These are phyloP conservation scores for Wickerhamomyces queroliae DNA, from an alignment of 805 yeast genomes.

Conservation along the genomic window DNA sequence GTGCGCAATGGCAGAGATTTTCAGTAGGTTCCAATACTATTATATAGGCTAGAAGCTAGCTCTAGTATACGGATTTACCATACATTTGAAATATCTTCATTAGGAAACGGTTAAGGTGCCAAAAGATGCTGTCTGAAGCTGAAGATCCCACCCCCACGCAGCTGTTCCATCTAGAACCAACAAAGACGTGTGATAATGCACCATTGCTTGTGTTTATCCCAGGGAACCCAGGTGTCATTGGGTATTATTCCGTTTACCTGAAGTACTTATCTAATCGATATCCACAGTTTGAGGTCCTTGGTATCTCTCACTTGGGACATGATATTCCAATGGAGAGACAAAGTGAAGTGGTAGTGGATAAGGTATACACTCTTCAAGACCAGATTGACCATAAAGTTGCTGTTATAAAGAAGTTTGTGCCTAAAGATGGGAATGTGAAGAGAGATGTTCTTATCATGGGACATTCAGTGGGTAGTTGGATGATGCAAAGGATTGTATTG, in stretches of 20 bases:
- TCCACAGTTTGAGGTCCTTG: conserved; percentile 46
- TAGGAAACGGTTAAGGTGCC: no score
- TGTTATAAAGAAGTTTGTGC: conserved; percentile 34
- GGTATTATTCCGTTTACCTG: conserved; percentile 55
- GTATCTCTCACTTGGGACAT: conserved; percentile 65
- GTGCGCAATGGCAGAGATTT: background rate
- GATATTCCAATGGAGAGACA: conserved; percentile 10
- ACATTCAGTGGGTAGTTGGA: conserved; percentile 70
- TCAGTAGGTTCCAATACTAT: no score
- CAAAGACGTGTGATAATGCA: no score
- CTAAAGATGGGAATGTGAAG: conserved; percentile 10
- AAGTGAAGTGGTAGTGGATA: conserved; percentile 10
- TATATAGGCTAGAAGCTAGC: no score
- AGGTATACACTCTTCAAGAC: conserved; percentile 37
- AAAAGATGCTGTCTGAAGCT: no score
- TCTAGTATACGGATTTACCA: no score
- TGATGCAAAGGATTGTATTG: conserved; percentile 47
- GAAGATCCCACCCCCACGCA: no score
- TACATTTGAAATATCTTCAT: no score
- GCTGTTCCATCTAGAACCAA: no score
- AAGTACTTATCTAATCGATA: conserved; percentile 31
- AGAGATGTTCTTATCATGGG: conserved; percentile 46
- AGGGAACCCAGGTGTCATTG: conserved; percentile 73
- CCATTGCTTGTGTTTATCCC: conserved; percentile 57
- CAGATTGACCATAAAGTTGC: conserved; percentile 56